phyloP scores from a whole-genome alignment of 1,284 basidiomycete genomes.

The Microbotryum silenes-acaulis region DNA sequence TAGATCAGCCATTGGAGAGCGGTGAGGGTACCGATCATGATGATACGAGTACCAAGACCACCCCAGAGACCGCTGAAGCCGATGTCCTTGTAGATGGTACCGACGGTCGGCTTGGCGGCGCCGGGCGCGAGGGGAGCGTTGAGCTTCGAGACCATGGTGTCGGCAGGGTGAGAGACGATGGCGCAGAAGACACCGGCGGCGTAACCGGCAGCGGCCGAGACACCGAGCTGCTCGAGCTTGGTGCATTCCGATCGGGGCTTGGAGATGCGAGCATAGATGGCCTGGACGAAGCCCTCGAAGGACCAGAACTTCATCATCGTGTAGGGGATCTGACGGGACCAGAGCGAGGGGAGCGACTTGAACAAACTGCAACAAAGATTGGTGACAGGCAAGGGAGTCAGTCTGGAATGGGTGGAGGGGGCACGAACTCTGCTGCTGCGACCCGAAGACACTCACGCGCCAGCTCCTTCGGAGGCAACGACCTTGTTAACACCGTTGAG shows the following conservation, averaged over 20 bases:
- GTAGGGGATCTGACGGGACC: slow-evolving; percentile 40
- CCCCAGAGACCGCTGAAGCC: slow-evolving; percentile 39
- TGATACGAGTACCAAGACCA: slow-evolving; percentile 35
- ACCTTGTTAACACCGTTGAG: slow-evolving; percentile 34
- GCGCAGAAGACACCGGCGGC: slow-evolving; percentile 40
- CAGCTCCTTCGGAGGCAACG: slow-evolving; percentile 36
- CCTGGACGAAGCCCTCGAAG: slow-evolving; percentile 38
- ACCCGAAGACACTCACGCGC: slow-evolving; percentile 20
- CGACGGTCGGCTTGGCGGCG: slow-evolving; percentile 36
- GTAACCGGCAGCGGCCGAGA: slow-evolving; percentile 35
- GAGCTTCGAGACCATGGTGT: slow-evolving; percentile 39
- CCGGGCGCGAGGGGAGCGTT: slow-evolving; percentile 38
- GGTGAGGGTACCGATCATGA: slow-evolving; percentile 38
- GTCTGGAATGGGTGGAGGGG: background rate
- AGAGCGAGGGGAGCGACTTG: slow-evolving; percentile 39
- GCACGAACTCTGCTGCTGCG: too few relatives aligned
- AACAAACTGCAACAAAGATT: slow-evolving; percentile 23
- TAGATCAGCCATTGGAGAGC: slow-evolving; percentile 40
- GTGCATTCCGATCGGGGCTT: slow-evolving; percentile 36
- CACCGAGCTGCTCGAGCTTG: slow-evolving; percentile 40
- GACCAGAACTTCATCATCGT: slow-evolving; percentile 37
- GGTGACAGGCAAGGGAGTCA: background rate
- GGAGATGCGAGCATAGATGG: slow-evolving; percentile 31
- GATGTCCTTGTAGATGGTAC: slow-evolving; percentile 37
- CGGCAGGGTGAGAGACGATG: slow-evolving; percentile 39